phyloP scores from a whole-genome alignment of 2,329 filamentous ascomycete species.

The Botrytis tulipae region DNA sequence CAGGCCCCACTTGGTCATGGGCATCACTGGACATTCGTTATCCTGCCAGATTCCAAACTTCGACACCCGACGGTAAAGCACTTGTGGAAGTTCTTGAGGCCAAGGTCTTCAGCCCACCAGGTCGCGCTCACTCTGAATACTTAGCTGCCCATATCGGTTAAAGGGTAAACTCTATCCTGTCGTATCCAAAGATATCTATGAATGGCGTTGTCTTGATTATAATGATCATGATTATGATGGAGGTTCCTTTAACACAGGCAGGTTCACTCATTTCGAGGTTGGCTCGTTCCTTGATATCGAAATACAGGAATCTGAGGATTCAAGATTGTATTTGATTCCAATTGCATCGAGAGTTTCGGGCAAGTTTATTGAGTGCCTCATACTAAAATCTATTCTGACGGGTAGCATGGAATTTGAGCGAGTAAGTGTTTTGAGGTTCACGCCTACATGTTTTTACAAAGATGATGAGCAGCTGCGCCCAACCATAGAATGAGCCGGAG shows the following conservation, averaged over 20 bases:
- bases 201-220: background rate
- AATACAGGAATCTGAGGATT: background rate
- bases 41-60: too few relatives aligned
- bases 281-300: background rate
- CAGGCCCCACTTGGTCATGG: background rate
- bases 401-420: background rate
- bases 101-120: background rate
- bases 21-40: background rate
- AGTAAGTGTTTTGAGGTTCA: background rate
- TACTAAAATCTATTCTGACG: background rate
- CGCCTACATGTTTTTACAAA: rapidly evolving
- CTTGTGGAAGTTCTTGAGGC: background rate
- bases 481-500: background rate
- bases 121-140: background rate
- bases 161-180: background rate
- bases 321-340: background rate
- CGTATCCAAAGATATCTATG: background rate
- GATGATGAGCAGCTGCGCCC: background rate
- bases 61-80: background rate
- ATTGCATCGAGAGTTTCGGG: too few relatives aligned
- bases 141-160: background rate
- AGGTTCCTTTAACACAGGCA: too few relatives aligned
- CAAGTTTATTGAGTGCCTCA: background rate
- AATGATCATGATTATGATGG: too few relatives aligned
- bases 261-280: too few relatives aligned